Evolutionary conservation across 768 basidiomycete genomes (phyloP).

Genomic region (Hydnomerulius pinastri): DNA sequence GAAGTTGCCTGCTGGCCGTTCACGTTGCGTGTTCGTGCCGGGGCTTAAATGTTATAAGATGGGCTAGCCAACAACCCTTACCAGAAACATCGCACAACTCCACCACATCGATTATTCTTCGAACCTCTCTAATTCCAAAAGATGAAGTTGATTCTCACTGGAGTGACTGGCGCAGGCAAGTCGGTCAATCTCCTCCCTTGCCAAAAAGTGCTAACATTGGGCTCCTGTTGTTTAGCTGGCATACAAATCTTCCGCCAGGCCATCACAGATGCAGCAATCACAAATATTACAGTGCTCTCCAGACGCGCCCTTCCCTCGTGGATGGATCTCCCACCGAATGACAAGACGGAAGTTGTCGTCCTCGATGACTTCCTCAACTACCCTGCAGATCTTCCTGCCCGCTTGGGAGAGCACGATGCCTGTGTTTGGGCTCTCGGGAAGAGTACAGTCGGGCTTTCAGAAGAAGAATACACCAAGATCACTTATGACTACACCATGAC

Average conservation of each 20-base stretch:
- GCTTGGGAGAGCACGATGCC: slow-evolving; percentile 35
- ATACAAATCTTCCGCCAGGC: slow-evolving; percentile 36
- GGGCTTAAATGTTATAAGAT: background rate
- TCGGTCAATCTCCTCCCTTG: background rate
- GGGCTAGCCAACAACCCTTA: too few species aligned
- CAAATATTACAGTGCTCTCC: slow-evolving; percentile 34
- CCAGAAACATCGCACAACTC: too few species aligned
- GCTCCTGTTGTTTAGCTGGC: slow-evolving; percentile 26
- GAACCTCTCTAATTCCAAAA: too few species aligned
- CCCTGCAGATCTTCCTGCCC: slow-evolving; percentile 27
- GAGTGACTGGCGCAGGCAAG: slow-evolving; percentile 37
- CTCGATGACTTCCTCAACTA: slow-evolving; percentile 37
- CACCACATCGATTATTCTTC: too few species aligned
- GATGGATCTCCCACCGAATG: slow-evolving; percentile 27
- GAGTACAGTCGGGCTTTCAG: slow-evolving; percentile 27
- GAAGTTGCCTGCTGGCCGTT: too few species aligned
- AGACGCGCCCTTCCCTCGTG: slow-evolving; percentile 35
- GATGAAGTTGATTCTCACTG: slow-evolving; percentile 34
- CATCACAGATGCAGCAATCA: slow-evolving; percentile 28
- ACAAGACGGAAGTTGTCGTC: slow-evolving; percentile 33
- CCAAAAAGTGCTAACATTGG: background rate
- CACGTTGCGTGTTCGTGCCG: too few species aligned
- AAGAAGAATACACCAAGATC: slow-evolving; percentile 34
- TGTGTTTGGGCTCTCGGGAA: slow-evolving; percentile 40
- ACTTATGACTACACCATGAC: slow-evolving; percentile 39